phyloP scores from a whole-genome alignment of 169 alveolate genomes.

The Eimeria acervulina region DNA sequence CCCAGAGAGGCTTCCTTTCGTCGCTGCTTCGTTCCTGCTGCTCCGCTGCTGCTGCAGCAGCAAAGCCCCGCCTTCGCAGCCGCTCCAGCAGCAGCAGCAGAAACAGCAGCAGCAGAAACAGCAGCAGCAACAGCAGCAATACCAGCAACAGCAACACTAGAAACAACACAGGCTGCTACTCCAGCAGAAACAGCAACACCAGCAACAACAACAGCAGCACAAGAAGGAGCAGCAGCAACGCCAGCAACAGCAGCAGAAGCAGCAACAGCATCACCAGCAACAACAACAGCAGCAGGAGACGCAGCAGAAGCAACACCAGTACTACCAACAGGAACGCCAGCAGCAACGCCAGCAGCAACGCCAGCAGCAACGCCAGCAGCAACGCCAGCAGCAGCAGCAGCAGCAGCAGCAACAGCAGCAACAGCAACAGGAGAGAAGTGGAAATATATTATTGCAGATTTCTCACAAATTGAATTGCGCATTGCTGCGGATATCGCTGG shows the following conservation, averaged over 20 bases:
- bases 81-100: background rate
- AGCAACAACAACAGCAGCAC: no score
- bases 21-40: slow-evolving; percentile 91
- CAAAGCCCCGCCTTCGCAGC: no score
- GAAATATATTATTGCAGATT: slow-evolving; percentile 92
- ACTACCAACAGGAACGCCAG: no score
- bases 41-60: slow-evolving; percentile 32
- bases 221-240: no score
- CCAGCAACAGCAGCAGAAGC: no score
- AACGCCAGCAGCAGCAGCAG: background rate
- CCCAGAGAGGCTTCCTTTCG: slow-evolving; percentile 92
- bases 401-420: background rate
- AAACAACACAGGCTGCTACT: background rate
- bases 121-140: background rate
- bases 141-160: background rate
- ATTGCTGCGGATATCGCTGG: slow-evolving; percentile 93
- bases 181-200: no score
- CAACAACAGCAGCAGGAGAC: no score
- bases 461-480: slow-evolving; percentile 93
- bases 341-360: no score
- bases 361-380: background rate
- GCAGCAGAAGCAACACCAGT: no score
- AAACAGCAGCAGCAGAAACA: background rate
- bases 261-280: no score
- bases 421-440: slow-evolving; percentile 18